phyloP scores from a whole-genome alignment of 23 red algal genomes.

The Gracilaria gracilis region DNA sequence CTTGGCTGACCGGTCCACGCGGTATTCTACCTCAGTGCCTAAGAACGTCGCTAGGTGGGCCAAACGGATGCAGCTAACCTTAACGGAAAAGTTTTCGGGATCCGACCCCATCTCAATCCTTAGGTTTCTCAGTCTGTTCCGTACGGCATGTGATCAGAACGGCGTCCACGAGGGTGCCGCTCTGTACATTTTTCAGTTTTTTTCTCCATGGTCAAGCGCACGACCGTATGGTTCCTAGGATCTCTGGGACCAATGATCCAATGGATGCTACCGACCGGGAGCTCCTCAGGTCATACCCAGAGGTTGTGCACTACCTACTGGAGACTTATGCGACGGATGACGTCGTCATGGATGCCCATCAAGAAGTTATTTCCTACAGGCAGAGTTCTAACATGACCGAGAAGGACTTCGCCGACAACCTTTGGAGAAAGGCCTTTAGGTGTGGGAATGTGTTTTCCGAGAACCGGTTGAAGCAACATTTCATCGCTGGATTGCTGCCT shows the following conservation, averaged over 20 bases:
- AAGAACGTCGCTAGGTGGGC: background rate
- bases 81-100: constrained; percentile 6
- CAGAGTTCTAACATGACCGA: background rate
- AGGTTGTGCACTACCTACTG: constrained; percentile 15
- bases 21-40: background rate
- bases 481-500: background rate
- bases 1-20: background rate
- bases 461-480: background rate
- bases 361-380: background rate
- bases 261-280: background rate
- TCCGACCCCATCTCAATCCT: background rate
- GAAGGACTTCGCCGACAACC: background rate
- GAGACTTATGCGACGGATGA: constrained; percentile 27
- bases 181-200: background rate
- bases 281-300: background rate
- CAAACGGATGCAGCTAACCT: background rate
- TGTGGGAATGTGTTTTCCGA: background rate
- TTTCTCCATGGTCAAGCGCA: background rate
- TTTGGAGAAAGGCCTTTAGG: background rate
- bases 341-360: constrained; percentile 14
- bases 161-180: background rate
- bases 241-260: background rate
- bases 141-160: background rate
- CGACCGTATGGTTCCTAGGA: background rate
- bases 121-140: background rate